These are phyloP conservation scores for Stenogyne calaminthoides DNA, from an alignment of 305 asterid species.

Conservation along the genomic window DNA sequence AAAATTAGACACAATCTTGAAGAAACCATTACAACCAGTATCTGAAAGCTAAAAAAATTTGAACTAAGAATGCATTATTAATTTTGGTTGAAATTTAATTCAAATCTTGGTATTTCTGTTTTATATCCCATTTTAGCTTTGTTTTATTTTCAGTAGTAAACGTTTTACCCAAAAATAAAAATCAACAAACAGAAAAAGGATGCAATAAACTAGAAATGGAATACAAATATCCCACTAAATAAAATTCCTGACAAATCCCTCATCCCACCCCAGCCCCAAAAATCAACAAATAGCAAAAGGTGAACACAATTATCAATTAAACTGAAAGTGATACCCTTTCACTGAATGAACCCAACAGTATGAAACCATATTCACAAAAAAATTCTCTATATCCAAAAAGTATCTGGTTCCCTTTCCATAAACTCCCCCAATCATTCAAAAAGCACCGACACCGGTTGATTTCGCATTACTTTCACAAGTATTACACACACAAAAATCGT, in stretches of 20 bases:
- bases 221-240: background rate
- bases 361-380: background rate
- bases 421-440: constrained; percentile 3
- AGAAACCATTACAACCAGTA: no score
- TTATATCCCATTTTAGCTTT: no score
- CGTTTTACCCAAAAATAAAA: no score
- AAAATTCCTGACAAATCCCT: constrained; percentile 9
- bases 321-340: background rate
- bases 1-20: no score
- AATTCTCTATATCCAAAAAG: background rate
- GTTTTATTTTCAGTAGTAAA: no score
- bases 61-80: no score
- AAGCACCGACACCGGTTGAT: constrained; percentile 7
- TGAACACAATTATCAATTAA: background rate
- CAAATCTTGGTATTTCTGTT: no score
- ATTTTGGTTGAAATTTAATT: no score
- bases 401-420: background rate
- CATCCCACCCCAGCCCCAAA: background rate
- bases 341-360: constrained; percentile 13
- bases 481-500: constrained; percentile 1
- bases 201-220: constrained; percentile 10
- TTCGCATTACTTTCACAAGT: background rate
- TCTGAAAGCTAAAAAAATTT: no score
- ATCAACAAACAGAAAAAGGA: background rate
- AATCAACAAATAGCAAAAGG: constrained; percentile 5